Conservation (phyloP, 257 asterid genomes). For the Echites panduratus region DNA sequence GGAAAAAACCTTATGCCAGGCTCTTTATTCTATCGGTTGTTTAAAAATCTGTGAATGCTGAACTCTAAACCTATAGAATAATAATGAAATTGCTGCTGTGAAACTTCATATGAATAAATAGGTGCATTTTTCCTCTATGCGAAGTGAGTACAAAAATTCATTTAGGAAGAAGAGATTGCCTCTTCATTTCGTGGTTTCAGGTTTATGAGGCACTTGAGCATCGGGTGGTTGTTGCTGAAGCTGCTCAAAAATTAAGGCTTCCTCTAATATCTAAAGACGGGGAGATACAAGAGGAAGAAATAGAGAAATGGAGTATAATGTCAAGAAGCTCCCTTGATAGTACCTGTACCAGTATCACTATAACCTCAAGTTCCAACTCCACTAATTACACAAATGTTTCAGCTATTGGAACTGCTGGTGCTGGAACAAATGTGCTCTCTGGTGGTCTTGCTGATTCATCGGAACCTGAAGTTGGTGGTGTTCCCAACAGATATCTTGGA, state of each 20-base stretch:
- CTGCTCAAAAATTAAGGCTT: constrained; percentile 94
- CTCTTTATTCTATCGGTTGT: not conserved
- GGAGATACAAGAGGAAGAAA: constrained; percentile 87
- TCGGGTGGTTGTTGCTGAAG: constrained; percentile 50
- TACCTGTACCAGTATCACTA: constrained; percentile 62
- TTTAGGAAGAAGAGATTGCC: not conserved
- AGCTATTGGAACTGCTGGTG: constrained; percentile 37
- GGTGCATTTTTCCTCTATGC: not conserved
- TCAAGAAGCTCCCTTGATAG: constrained; percentile 93
- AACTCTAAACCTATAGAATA: no score
- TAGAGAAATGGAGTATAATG: constrained; percentile 72
- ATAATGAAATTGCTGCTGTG: not conserved
- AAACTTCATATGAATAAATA: not conserved
- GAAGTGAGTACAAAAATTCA: not conserved
- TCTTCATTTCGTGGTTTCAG: constrained; percentile 10
- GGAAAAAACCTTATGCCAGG: not conserved
- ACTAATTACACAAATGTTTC: constrained; percentile 56
- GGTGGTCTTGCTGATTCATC: constrained; percentile 50
- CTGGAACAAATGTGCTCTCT: constrained; percentile 33
- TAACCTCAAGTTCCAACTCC: constrained; percentile 72
- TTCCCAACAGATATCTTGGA: constrained; percentile 90
- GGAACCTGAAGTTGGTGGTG: constrained; percentile 97
- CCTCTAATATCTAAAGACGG: constrained; percentile 92
- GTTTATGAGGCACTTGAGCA: constrained; percentile 38
- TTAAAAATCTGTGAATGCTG: not conserved